phyloP scores from a whole-genome alignment of 1,284 basidiomycete genomes.

The Microbotryum scabiosae region DNA sequence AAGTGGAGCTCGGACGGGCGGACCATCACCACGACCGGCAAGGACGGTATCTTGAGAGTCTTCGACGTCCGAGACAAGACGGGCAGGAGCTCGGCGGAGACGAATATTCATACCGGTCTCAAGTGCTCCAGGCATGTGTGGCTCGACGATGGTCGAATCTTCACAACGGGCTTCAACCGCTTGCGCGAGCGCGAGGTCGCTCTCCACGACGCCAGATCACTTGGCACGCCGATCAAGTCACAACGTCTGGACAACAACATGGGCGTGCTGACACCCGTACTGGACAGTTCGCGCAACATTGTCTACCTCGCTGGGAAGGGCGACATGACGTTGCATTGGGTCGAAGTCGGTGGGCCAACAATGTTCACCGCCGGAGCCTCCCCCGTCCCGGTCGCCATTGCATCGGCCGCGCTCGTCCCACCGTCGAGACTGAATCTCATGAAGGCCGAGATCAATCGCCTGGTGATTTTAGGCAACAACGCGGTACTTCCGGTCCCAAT shows the following conservation, averaged over 20 bases:
- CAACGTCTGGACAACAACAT: slow-evolving; percentile 41
- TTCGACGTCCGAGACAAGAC: slow-evolving; percentile 37
- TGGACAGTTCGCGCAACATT: slow-evolving; percentile 41
- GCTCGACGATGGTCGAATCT: slow-evolving; percentile 39
- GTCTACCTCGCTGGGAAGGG: slow-evolving; percentile 42
- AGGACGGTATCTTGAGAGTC: slow-evolving; percentile 38
- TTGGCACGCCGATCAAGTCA: slow-evolving; percentile 29
- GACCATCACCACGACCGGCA: slow-evolving; percentile 37
- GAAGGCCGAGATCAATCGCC: slow-evolving; percentile 43
- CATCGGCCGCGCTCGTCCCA: slow-evolving; percentile 37
- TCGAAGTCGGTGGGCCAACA: slow-evolving; percentile 39
- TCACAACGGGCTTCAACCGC: slow-evolving; percentile 42
- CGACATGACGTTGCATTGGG: slow-evolving; percentile 43
- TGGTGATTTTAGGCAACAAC: slow-evolving; percentile 41
- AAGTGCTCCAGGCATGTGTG: slow-evolving; percentile 37
- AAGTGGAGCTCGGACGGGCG: slow-evolving; percentile 41
- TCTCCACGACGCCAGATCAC: slow-evolving; percentile 29
- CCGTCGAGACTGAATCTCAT: slow-evolving; percentile 40
- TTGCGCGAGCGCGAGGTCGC: slow-evolving; percentile 31
- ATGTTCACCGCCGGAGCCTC: slow-evolving; percentile 39
- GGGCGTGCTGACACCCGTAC: slow-evolving; percentile 39
- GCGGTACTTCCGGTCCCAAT: slow-evolving; percentile 41
- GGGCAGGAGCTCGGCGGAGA: not conserved
- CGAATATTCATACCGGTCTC: slow-evolving; percentile 18
- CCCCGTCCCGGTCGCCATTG: slow-evolving; percentile 36